Evolutionary conservation across 2,329 filamentous ascomycete species (phyloP).

Genomic region (Epichloe hybrida): DNA sequence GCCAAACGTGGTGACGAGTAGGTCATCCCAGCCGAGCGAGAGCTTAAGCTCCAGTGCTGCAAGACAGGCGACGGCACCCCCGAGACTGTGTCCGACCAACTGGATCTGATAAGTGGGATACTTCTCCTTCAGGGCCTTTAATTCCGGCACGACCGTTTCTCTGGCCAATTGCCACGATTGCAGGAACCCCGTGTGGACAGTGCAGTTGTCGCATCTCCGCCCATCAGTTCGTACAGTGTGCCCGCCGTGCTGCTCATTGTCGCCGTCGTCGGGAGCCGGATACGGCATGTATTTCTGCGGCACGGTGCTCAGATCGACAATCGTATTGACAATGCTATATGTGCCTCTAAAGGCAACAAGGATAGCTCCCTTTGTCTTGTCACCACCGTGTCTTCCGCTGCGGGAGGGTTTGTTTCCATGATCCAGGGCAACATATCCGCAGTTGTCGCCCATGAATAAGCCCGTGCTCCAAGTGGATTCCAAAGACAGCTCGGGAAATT

Average conservation of each 20-base stretch:
- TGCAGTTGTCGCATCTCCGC: constrained; percentile 67
- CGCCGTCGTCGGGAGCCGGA: constrained; percentile 39
- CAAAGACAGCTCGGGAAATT: constrained; percentile 70
- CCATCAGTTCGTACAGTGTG: constrained; percentile 7
- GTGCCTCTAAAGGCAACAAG: constrained; percentile 87
- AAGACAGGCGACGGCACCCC: constrained; percentile 86
- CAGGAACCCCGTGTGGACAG: constrained; percentile 84
- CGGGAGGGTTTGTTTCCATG: constrained; percentile 27
- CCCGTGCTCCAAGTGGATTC: constrained; percentile 86
- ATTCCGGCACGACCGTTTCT: constrained; percentile 49
- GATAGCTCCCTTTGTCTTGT: constrained; percentile 32
- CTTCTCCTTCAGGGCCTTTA: constrained; percentile 43
- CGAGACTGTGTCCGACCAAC: constrained; percentile 81
- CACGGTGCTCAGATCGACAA: constrained; percentile 77
- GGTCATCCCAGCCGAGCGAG: constrained; percentile 59
- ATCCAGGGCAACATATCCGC: constrained; percentile 86
- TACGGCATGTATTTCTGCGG: constrained; percentile 89
- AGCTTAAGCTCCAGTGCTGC: constrained; percentile 68
- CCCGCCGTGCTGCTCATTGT: constrained; percentile 10
- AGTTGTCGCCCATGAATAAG: constrained; percentile 72
- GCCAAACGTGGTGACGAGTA: constrained; percentile 80
- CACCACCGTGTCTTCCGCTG: constrained; percentile 6
- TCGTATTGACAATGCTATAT: constrained; percentile 83
- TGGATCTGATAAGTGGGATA: constrained; percentile 62
- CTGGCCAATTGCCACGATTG: constrained; percentile 70